These are phyloP conservation scores for Calonectria pteridis DNA, from an alignment of 2,329 filamentous ascomycete species.

Conservation along the genomic window DNA sequence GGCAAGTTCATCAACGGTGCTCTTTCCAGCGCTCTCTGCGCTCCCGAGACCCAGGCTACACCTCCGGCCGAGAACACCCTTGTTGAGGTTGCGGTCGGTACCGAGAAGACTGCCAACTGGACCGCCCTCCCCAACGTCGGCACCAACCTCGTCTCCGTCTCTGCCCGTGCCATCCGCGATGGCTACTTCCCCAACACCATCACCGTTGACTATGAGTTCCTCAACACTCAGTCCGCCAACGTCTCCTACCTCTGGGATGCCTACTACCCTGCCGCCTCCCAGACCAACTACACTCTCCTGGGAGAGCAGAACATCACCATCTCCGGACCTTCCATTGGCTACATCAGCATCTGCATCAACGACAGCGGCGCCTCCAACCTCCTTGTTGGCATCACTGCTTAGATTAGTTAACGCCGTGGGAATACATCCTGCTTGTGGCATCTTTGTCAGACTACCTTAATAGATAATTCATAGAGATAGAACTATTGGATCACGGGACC, in stretches of 20 bases:
- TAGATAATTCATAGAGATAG: not conserved
- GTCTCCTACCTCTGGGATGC: slow-evolving; percentile 5
- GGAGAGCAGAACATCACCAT: slow-evolving; percentile 5
- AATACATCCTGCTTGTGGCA: not conserved
- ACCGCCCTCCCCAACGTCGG: not conserved
- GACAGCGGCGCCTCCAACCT: slow-evolving; percentile 2
- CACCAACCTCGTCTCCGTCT: not conserved
- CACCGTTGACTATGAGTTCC: not conserved
- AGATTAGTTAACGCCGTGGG: not conserved
- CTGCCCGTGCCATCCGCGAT: not conserved
- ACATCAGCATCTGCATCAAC: slow-evolving; percentile 9
- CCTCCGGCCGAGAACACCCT: not conserved
- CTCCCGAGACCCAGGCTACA: not conserved
- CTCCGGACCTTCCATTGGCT: not conserved
- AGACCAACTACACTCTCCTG: slow-evolving; percentile 6
- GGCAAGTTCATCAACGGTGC: not conserved
- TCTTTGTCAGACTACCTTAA: not conserved
- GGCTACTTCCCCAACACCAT: not conserved
- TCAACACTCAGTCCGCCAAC: slow-evolving; percentile 10
- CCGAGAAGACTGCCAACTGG: not conserved
- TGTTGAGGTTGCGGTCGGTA: not conserved
- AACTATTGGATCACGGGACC: not conserved
- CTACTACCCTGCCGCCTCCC: not conserved
- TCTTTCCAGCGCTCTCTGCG: not conserved
- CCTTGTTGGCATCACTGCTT: slow-evolving; percentile 3